Percentiles rank a stretch among this genome's conserved stretches.
These are phyloP conservation scores for Arthroderma sp. DNA, from an alignment of 2,329 filamentous ascomycete genomes.

Conservation along the genomic window DNA sequence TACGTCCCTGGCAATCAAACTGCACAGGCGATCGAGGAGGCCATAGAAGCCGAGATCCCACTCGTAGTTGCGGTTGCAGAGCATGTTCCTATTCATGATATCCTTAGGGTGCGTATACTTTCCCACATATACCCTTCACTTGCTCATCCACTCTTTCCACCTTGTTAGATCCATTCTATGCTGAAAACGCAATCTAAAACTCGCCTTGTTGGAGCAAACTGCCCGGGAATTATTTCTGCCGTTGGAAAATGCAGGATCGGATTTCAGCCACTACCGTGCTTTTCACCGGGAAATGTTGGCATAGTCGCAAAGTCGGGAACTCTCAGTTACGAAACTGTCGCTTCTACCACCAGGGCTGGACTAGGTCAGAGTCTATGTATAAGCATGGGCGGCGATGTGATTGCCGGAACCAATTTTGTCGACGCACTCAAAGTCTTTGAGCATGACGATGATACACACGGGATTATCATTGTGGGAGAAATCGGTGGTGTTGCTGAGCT, in stretches of 20 bases:
- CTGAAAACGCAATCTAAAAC: slow-evolving; percentile 59
- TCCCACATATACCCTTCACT: neutral
- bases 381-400: slow-evolving; percentile 62
- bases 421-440: slow-evolving; percentile 57
- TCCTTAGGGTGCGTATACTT: slow-evolving; percentile 45
- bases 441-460: slow-evolving; percentile 54
- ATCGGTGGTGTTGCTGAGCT: slow-evolving; percentile 57
- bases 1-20: slow-evolving; percentile 68
- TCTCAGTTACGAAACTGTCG: slow-evolving; percentile 67
- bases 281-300: slow-evolving; percentile 54
- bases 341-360: slow-evolving; percentile 58
- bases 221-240: slow-evolving; percentile 65
- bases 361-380: slow-evolving; percentile 66
- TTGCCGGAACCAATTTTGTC: slow-evolving; percentile 60
- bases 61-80: slow-evolving; percentile 69
- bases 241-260: slow-evolving; percentile 58
- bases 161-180: slow-evolving; percentile 49
- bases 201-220: slow-evolving; percentile 66
- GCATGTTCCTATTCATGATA: slow-evolving; percentile 65
- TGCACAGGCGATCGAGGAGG: slow-evolving; percentile 60
- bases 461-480: slow-evolving; percentile 60
- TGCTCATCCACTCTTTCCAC: neutral
- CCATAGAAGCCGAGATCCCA: slow-evolving; percentile 65
- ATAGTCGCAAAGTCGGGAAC: slow-evolving; percentile 74
- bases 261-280: slow-evolving; percentile 64